phyloP scores from a whole-genome alignment of 352 stramenopile species.

The Salisapilia sapeloensis region DNA sequence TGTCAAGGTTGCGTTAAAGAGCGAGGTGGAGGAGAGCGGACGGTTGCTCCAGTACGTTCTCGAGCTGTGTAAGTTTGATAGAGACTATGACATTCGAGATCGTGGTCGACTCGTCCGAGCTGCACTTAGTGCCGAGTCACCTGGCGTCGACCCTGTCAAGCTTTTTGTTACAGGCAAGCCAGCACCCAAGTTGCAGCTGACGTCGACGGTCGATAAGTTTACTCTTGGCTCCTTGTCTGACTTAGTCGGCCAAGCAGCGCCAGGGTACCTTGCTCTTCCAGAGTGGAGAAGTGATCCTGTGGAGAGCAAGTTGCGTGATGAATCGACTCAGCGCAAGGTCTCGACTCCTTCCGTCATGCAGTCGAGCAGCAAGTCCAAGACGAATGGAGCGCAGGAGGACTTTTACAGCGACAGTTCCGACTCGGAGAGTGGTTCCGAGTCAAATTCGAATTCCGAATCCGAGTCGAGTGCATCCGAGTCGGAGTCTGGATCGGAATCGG shows the following conservation, averaged over 20 bases:
- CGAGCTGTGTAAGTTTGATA: conserved; percentile 86
- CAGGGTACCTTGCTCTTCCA: conserved; percentile 61
- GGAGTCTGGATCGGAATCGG: conserved; percentile 7
- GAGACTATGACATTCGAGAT: conserved; percentile 87
- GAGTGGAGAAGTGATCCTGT: conserved; percentile 55
- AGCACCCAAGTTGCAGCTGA: conserved; percentile 56
- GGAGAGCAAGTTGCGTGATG: conserved; percentile 59
- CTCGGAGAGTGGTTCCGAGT: conserved; percentile 1
- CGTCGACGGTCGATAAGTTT: too few species aligned
- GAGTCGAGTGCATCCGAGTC: conserved; percentile 7
- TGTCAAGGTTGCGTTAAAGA: conserved; percentile 81
- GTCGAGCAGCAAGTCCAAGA: too few species aligned
- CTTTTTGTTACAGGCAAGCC: conserved; percentile 71
- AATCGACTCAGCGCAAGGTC: too few species aligned
- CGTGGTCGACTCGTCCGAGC: conserved; percentile 76
- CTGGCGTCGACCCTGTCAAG: conserved; percentile 45
- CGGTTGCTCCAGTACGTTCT: conserved; percentile 85
- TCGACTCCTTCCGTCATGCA: too few species aligned
- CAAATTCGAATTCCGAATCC: conserved; percentile 7
- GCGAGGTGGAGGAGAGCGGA: too few species aligned
- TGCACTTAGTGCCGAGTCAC: conserved; percentile 33
- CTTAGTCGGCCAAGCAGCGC: conserved; percentile 70
- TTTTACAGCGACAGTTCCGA: conserved; percentile 1
- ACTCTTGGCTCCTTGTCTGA: conserved; percentile 77
- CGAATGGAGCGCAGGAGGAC: not conserved